A percentile compares a stretch with the other conserved stretches of the same genome.
phyloP scores from a whole-genome alignment of 805 yeast species.

The Nakazawaea pomicola region DNA sequence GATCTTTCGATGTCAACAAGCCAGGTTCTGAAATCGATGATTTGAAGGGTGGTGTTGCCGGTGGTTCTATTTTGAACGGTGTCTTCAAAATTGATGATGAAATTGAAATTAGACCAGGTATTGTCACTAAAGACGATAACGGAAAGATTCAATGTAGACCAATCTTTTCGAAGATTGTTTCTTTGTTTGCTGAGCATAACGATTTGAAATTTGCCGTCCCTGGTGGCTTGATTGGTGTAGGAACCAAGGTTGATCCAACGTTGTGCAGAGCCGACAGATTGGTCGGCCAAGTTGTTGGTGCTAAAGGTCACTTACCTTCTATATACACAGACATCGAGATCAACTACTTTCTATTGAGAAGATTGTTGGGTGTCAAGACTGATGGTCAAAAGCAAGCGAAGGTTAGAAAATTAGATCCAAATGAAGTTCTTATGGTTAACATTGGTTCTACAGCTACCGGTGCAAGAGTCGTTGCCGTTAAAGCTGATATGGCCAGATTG shows the following conservation, averaged over 20 bases:
- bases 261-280: slow-evolving; percentile 98
- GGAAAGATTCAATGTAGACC: slow-evolving; percentile 93
- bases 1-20: slow-evolving; percentile 97
- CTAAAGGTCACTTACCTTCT: slow-evolving; percentile 92
- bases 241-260: slow-evolving; percentile 98
- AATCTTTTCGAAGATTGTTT: slow-evolving; percentile 87
- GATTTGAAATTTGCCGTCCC: slow-evolving; percentile 98
- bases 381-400: slow-evolving; percentile 96
- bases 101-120: slow-evolving; percentile 98
- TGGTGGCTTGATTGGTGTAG: slow-evolving; percentile 99
- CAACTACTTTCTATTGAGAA: slow-evolving; percentile 92
- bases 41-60: slow-evolving; percentile 99
- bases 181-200: slow-evolving; percentile 95
- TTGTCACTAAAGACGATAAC: slow-evolving; percentile 89
- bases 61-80: slow-evolving; percentile 97
- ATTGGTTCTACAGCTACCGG: slow-evolving; percentile 99
- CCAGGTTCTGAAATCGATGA: slow-evolving; percentile 98
- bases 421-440: slow-evolving; percentile 97
- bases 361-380: slow-evolving; percentile 96
- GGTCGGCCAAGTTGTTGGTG: slow-evolving; percentile 98
- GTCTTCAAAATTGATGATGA: slow-evolving; percentile 96
- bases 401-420: slow-evolving; percentile 89
- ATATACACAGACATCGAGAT: slow-evolving; percentile 97
- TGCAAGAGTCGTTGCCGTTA: slow-evolving; percentile 96
- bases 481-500: slow-evolving; percentile 98